Conservation (phyloP, 2,329 filamentous ascomycete species). For the Mycogone perniciosa region DNA sequence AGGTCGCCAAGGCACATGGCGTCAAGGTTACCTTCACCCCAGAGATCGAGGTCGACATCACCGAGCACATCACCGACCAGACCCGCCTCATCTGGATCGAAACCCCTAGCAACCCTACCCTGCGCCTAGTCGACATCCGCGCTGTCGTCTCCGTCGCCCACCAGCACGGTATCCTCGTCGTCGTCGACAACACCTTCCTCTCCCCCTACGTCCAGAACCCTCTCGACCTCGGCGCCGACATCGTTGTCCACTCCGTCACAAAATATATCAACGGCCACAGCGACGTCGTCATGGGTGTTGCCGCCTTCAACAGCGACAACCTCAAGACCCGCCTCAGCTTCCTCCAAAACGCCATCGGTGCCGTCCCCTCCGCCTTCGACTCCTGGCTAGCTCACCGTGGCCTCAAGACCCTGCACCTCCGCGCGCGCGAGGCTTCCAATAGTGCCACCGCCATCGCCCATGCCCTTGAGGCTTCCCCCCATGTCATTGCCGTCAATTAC, state of each 20-base stretch:
- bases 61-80: slow-evolving; percentile 74
- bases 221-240: slow-evolving; percentile 88
- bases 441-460: slow-evolving; percentile 76
- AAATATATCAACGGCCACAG: slow-evolving; percentile 99
- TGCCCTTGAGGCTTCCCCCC: slow-evolving; percentile 69
- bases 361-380: slow-evolving; percentile 91
- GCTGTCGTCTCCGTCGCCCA: slow-evolving; percentile 79
- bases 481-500: slow-evolving; percentile 91
- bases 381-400: slow-evolving; percentile 97
- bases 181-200: slow-evolving; percentile 99
- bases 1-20: slow-evolving; percentile 90
- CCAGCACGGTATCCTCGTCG: slow-evolving; percentile 81
- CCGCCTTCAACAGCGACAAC: slow-evolving; percentile 83
- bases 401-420: slow-evolving; percentile 91
- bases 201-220: slow-evolving; percentile 96
- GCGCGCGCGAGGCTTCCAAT: slow-evolving; percentile 73
- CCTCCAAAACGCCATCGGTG: slow-evolving; percentile 95
- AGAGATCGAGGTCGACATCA: slow-evolving; percentile 82
- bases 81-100: slow-evolving; percentile 97
- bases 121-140: slow-evolving; percentile 87
- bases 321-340: slow-evolving; percentile 75
- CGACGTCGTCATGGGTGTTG: slow-evolving; percentile 96
- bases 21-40: slow-evolving; percentile 93
- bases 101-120: slow-evolving; percentile 87
- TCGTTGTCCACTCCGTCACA: slow-evolving; percentile 93